Conservation (phyloP, 1,284 basidiomycete species). For the Cryptococcus sp. region DNA sequence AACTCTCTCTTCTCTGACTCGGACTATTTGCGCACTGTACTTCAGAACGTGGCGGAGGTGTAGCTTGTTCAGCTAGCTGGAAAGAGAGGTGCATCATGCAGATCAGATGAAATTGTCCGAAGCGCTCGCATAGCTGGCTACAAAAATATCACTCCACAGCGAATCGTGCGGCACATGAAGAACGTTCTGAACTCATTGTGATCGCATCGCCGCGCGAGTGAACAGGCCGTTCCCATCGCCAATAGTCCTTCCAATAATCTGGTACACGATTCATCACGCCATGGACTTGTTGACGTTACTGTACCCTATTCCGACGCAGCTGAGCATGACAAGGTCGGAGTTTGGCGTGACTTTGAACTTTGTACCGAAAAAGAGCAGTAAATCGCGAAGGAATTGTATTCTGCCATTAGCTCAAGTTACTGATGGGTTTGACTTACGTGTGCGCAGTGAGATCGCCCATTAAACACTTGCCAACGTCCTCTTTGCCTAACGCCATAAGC, state of each 20-base stretch:
- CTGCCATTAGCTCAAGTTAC: constrained; percentile 55
- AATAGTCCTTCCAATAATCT: neutral
- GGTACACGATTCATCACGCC: constrained; percentile 29
- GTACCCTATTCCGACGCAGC: constrained; percentile 56
- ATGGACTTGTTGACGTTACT: constrained; percentile 57
- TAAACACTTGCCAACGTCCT: constrained; percentile 87
- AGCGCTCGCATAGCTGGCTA: no score
- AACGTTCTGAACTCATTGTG: no score
- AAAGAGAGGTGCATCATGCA: no score
- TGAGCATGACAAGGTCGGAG: constrained; percentile 48
- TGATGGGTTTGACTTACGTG: constrained; percentile 63
- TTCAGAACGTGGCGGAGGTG: no score
- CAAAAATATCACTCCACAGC: no score
- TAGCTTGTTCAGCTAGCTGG: no score
- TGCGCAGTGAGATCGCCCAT: constrained; percentile 79
- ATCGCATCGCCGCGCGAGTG: no score
- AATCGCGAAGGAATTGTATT: constrained; percentile 84
- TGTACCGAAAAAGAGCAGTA: constrained; percentile 75
- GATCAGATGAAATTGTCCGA: no score
- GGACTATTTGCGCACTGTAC: no score
- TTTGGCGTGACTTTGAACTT: constrained; percentile 57
- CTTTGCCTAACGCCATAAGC: constrained; percentile 91
- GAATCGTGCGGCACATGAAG: no score
- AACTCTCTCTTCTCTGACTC: no score
- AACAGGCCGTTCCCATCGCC: no score